Evolutionary conservation across 257 asterid genomes (phyloP).

Genomic region (Plectranthus barbatus): DNA sequence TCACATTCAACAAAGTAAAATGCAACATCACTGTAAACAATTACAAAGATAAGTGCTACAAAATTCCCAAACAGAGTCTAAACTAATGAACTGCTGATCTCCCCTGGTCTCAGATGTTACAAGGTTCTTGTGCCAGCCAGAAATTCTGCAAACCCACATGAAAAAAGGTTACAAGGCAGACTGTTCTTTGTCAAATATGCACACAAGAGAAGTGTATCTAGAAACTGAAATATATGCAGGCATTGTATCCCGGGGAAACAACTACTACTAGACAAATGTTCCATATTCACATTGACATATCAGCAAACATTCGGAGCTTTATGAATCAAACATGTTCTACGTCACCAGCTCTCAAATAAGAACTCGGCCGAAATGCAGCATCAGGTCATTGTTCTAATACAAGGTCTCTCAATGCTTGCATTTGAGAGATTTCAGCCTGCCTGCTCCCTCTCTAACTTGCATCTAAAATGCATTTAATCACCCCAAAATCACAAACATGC

Average conservation of each 20-base stretch:
- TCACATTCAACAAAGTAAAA: background rate
- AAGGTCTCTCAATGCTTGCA: background rate
- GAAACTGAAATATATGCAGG: no score
- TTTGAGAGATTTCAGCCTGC: background rate
- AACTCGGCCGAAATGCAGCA: no score
- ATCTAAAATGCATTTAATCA: background rate
- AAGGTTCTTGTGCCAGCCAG: conserved; percentile 9
- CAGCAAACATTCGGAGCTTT: background rate
- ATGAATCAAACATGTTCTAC: background rate
- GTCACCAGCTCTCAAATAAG: no score
- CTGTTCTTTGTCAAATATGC: background rate
- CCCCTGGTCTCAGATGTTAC: conserved; percentile 1
- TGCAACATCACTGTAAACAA: conserved; percentile 2
- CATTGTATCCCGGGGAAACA: no score
- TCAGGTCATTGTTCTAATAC: background rate
- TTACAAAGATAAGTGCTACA: conserved; percentile 20
- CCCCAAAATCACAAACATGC: background rate
- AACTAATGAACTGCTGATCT: conserved; percentile 22
- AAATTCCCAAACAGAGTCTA: background rate
- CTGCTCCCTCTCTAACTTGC: background rate
- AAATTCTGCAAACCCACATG: conserved; percentile 16
- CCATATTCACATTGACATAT: background rate
- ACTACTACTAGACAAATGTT: background rate
- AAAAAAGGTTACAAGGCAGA: background rate
- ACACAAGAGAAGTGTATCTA: background rate